Evolutionary conservation across 2,329 filamentous ascomycete species (phyloP), one percentile per base, ranked within the genome.

Genomic region (Neoarthrinium moseri): DNA sequence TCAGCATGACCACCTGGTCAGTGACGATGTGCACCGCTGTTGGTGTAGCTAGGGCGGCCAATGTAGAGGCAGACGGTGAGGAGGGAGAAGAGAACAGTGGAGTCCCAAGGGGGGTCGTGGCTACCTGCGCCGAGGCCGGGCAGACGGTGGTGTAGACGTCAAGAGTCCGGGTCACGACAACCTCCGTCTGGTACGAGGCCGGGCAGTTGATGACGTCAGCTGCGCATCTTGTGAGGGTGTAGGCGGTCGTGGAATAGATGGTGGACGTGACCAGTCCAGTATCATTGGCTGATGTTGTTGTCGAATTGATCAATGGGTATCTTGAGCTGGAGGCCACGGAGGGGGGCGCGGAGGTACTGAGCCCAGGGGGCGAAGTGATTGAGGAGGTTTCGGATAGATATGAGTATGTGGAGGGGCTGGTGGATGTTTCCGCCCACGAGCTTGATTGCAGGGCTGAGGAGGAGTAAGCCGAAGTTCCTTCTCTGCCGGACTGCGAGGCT

Each of bases 161-260:
- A 15, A 45, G 20, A 4, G 58, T 50, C 45, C 55, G 43, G 6
- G 52, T 51, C 29, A 58, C 56, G 18, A 56, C 46, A 37, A 60
- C 51, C 21, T 56, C 51, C 23, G 52, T 51, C 42, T 56, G 45
- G 26, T 56, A 49, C 33, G 54, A 56, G 3, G 51, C 50, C 6
- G 59, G 59, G 46, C 59, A 61, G 52, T 61, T 58, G 21, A 54
- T 43, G 0, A 54, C 48, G 27, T 40, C 32, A 1, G 52, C 54
- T 1, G 53, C 57, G 50, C 53, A 59, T 37, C 46, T 53, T 3
- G 58, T 59, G 15, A 57, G 52, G 8, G 51, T 50, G 46, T 53
- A 54, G 4, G 52, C 51, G 35, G 27, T 39, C 6, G 40, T 45
- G 5, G 53, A 49, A 1, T 45, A 51, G 13, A 11, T 36, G 26